Evolutionary conservation across 805 yeast species (phyloP).

Genomic region (Spathaspora boniae): DNA sequence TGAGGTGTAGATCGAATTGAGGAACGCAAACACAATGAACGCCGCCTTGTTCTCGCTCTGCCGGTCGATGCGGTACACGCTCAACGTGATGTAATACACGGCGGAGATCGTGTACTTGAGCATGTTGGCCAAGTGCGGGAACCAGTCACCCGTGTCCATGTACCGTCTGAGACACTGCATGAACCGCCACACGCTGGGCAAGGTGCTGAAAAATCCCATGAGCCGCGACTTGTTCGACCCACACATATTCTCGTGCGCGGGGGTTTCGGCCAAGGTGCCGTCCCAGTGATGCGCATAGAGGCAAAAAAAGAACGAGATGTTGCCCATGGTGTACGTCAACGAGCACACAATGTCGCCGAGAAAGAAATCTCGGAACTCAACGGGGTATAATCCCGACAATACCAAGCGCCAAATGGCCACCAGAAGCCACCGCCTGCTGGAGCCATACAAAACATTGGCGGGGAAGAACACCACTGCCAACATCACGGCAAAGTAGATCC

Average conservation of each 20-base stretch:
- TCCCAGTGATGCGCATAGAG: slow-evolving; percentile 72
- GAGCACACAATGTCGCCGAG: slow-evolving; percentile 90
- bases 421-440: slow-evolving; percentile 77
- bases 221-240: slow-evolving; percentile 72
- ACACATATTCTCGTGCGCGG: slow-evolving; percentile 46
- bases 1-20: slow-evolving; percentile 67
- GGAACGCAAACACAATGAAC: slow-evolving; percentile 68
- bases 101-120: slow-evolving; percentile 68
- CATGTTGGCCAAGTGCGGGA: slow-evolving; percentile 93
- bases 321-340: slow-evolving; percentile 82
- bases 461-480: slow-evolving; percentile 58
- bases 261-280: slow-evolving; percentile 40
- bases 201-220: slow-evolving; percentile 79
- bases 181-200: slow-evolving; percentile 89
- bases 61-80: slow-evolving; percentile 69
- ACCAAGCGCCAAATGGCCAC: slow-evolving; percentile 67
- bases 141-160: slow-evolving; percentile 91
- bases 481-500: slow-evolving; percentile 61
- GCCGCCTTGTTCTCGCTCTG: slow-evolving; percentile 43
- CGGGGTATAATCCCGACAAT: slow-evolving; percentile 86
- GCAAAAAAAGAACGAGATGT: slow-evolving; percentile 82
- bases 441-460: slow-evolving; percentile 48
- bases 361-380: slow-evolving; percentile 92
- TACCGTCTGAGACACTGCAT: slow-evolving; percentile 89
- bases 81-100: slow-evolving; percentile 65